phyloP scores from a whole-genome alignment of 2,329 filamentous ascomycete species.

The Didymella lethalis region DNA sequence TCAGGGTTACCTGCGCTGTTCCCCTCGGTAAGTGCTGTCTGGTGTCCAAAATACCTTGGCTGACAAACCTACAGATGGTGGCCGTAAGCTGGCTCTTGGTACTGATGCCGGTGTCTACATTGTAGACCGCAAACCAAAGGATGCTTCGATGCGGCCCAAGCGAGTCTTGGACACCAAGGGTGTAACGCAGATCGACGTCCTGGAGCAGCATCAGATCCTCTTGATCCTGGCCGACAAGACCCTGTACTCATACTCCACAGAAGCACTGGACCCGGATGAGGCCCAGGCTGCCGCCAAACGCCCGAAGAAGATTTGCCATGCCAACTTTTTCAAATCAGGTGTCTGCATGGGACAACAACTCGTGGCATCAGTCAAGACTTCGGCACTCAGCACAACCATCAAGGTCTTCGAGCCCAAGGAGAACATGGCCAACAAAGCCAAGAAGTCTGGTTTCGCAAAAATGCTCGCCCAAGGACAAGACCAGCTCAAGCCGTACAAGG shows the following conservation, averaged over 20 bases:
- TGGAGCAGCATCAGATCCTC: conserved; percentile 93
- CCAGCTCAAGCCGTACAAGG: conserved; percentile 81
- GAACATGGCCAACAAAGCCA: conserved; percentile 89
- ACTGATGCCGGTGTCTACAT: conserved; percentile 95
- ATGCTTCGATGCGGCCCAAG: conserved; percentile 74
- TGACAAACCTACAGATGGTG: conserved; percentile 72
- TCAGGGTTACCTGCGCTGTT: conserved; percentile 92
- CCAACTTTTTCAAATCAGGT: conserved; percentile 97
- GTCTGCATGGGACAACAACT: conserved; percentile 93
- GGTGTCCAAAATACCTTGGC: conserved; percentile 5
- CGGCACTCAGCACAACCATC: conserved; percentile 91
- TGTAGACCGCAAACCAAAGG: conserved; percentile 88
- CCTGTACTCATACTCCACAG: conserved; percentile 85
- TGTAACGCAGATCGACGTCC: conserved; percentile 93
- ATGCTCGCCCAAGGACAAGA: conserved; percentile 96
- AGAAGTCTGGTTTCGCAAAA: conserved; percentile 92
- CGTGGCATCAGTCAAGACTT: conserved; percentile 96
- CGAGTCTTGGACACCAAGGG: conserved; percentile 84
- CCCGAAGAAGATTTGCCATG: conserved; percentile 96
- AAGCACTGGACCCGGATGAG: conserved; percentile 85
- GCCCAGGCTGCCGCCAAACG: conserved; percentile 76
- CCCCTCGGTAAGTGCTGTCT: conserved; percentile 74
- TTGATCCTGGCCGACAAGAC: conserved; percentile 94
- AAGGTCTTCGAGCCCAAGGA: conserved; percentile 99
- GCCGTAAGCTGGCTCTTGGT: conserved; percentile 90